phyloP scores from a whole-genome alignment of 768 basidiomycete genomes.

The Cyathus striatus region DNA sequence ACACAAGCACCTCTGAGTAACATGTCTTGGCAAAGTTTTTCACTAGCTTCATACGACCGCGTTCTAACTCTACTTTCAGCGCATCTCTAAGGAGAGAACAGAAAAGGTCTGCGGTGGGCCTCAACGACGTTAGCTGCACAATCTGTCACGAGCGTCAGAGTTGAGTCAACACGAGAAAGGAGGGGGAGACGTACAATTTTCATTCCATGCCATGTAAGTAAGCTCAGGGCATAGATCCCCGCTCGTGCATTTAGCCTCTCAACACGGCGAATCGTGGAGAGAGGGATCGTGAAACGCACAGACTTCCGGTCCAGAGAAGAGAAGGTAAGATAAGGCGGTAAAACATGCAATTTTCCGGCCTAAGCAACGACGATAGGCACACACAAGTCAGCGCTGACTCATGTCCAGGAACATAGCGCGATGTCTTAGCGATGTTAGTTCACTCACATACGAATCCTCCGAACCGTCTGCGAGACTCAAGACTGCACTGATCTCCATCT shows the following conservation, averaged over 20 bases:
- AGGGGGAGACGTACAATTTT: constrained; percentile 64
- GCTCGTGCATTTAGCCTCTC: constrained; percentile 91
- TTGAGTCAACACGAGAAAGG: no score
- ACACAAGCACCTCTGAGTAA: constrained; percentile 87
- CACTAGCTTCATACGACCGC: constrained; percentile 89
- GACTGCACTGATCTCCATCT: constrained; percentile 87
- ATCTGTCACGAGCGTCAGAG: constrained; percentile 40
- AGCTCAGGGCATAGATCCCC: constrained; percentile 93
- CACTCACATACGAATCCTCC: constrained; percentile 89
- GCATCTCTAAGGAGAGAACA: constrained; percentile 85
- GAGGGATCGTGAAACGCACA: constrained; percentile 84
- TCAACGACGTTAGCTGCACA: constrained; percentile 88
- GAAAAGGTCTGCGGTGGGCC: constrained; percentile 92
- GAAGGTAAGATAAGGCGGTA: constrained; percentile 89
- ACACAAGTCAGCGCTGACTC: constrained; percentile 1
- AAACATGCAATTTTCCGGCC: constrained; percentile 88
- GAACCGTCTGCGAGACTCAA: constrained; percentile 78
- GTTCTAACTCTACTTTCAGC: constrained; percentile 83
- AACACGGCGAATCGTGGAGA: constrained; percentile 89
- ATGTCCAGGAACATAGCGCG: neutral
- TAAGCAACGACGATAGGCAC: constrained; percentile 18
- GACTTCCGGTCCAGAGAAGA: constrained; percentile 88
- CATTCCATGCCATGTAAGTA: constrained; percentile 91
- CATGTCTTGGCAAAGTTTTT: constrained; percentile 89
- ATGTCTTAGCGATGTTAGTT: neutral